Evolutionary conservation across 2,329 filamentous ascomycete species (phyloP).

Genomic region (Phoma sp.): DNA sequence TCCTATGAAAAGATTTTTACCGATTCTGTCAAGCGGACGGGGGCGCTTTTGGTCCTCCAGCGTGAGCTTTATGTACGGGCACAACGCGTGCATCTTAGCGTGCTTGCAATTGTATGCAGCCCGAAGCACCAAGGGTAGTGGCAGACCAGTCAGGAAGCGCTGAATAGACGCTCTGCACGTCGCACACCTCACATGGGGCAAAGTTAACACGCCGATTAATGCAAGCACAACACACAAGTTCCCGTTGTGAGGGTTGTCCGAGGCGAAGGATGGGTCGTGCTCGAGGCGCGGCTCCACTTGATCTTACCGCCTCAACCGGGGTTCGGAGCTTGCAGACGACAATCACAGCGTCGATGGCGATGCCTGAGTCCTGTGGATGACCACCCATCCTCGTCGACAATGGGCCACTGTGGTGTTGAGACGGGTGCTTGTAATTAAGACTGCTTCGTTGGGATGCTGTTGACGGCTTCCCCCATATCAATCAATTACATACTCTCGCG

Average conservation of each 20-base stretch:
- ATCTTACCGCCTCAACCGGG: slow-evolving; percentile 18
- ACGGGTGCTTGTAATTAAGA: background rate
- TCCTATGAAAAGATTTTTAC: slow-evolving; percentile 26
- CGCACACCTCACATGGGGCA: slow-evolving; percentile 19
- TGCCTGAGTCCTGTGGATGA: slow-evolving; percentile 2
- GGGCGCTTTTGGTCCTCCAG: slow-evolving; percentile 15
- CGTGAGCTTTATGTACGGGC: slow-evolving; percentile 38
- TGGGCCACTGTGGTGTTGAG: slow-evolving; percentile 9
- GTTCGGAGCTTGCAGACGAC: background rate
- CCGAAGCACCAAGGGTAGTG: slow-evolving; percentile 19
- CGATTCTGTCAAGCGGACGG: slow-evolving; percentile 30
- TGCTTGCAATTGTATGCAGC: slow-evolving; percentile 26
- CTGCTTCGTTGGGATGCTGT: background rate
- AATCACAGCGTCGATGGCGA: slow-evolving; percentile 1
- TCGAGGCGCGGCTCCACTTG: slow-evolving; percentile 15
- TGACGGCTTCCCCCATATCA: background rate
- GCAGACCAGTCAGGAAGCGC: slow-evolving; percentile 17
- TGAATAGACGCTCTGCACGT: slow-evolving; percentile 18
- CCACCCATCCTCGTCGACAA: slow-evolving; percentile 12
- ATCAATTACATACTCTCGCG: slow-evolving; percentile 6
- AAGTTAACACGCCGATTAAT: slow-evolving; percentile 17
- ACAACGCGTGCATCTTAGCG: slow-evolving; percentile 29
- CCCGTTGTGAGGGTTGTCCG: slow-evolving; percentile 14
- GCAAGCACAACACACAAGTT: slow-evolving; percentile 19
- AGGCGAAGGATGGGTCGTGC: slow-evolving; percentile 17